A percentile compares a stretch with the other conserved stretches of the same genome.
phyloP scores from a whole-genome alignment of 768 basidiomycete species.

The Suillus tomentosus region DNA sequence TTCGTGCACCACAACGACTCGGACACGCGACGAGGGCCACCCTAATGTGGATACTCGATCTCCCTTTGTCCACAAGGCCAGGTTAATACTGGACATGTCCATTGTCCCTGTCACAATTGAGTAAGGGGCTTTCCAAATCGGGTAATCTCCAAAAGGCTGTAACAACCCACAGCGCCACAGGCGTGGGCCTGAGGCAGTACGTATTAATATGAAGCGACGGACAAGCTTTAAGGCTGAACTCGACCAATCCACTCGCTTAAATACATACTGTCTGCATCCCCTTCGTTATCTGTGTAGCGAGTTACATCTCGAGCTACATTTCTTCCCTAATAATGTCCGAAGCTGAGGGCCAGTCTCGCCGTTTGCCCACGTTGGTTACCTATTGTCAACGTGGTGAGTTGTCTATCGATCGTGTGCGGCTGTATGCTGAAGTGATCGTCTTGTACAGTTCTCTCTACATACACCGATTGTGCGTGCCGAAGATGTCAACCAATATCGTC shows the following conservation, averaged over 20 bases:
- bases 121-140: neutral
- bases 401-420: conserved; percentile 12
- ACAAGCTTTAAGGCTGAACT: neutral
- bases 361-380: conserved; percentile 63
- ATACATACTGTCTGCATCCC: neutral
- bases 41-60: neutral
- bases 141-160: neutral
- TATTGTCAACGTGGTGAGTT: conserved; percentile 73
- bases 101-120: neutral
- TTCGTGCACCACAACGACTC: neutral
- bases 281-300: neutral
- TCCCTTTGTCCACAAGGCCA: neutral
- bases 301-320: conserved; percentile 15
- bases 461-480: conserved; percentile 58
- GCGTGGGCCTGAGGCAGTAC: conserved; percentile 5
- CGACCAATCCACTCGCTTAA: neutral
- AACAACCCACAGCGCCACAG: neutral
- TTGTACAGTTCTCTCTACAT: conserved; percentile 52
- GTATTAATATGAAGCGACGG: neutral
- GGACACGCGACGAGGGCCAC: neutral
- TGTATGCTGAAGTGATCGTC: conserved; percentile 15
- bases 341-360: conserved; percentile 36
- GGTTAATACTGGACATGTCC: neutral
- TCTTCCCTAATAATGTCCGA: conserved; percentile 36
- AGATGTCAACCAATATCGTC: neutral